Conservation (phyloP, 805 yeast genomes). For the Wickerhamiella nectarea region DNA sequence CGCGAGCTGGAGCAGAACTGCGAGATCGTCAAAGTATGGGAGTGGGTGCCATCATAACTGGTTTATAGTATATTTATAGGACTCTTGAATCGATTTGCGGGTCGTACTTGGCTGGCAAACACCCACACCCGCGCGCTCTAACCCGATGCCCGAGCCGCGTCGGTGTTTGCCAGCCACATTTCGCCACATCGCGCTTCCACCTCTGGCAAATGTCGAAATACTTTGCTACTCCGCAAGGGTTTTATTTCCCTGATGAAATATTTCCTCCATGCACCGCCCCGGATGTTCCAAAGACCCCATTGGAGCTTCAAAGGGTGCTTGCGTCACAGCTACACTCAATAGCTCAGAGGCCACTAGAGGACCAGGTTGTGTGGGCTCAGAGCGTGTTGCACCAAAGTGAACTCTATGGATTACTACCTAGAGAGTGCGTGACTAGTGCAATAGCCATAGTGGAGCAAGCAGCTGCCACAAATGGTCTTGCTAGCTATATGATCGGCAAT, state of each 20-base stretch:
- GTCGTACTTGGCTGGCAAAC: too few species aligned
- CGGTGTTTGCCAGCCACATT: too few species aligned
- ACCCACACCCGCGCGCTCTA: too few species aligned
- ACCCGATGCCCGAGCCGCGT: too few species aligned
- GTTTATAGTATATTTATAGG: too few species aligned
- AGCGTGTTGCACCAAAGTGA: constrained; percentile 22
- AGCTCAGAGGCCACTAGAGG: constrained; percentile 7
- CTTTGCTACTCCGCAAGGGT: constrained; percentile 19
- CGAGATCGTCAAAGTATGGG: constrained; percentile 78
- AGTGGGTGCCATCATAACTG: constrained; percentile 43
- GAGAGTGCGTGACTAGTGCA: constrained; percentile 18
- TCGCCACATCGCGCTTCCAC: constrained; percentile 3
- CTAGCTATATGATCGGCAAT: constrained; percentile 22
- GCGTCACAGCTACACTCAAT: constrained; percentile 8
- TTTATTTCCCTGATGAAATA: constrained; percentile 23
- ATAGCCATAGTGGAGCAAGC: constrained; percentile 16
- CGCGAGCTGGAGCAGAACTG: constrained; percentile 65
- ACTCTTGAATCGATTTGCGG: too few species aligned
- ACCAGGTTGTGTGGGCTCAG: constrained; percentile 22
- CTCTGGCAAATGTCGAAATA: constrained; percentile 7
- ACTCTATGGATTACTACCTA: constrained; percentile 20
- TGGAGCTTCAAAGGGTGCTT: constrained; percentile 1
- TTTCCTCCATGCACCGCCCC: constrained; percentile 20
- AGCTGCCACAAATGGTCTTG: constrained; percentile 14
- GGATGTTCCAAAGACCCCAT: constrained; percentile 7